Evolutionary conservation across 495 filamentous ascomycete genomes (phyloP).

Genomic region (Penicillium soppii): DNA sequence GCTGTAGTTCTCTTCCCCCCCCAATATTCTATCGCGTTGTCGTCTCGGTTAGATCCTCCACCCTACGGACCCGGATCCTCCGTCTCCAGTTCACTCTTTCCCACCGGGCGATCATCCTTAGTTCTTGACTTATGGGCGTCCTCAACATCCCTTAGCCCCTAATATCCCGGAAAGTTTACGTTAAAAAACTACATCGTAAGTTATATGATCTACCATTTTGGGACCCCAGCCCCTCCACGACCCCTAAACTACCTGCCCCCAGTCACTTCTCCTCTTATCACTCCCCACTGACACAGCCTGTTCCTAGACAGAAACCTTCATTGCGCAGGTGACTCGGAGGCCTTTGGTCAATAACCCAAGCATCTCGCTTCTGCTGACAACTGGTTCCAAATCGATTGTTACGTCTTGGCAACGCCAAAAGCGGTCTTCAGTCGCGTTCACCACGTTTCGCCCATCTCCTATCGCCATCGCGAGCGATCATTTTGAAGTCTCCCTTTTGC

Average conservation of each 20-base stretch:
- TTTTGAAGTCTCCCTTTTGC: constrained; percentile 27
- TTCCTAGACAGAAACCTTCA: constrained; percentile 22
- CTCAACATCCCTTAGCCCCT: constrained; percentile 26
- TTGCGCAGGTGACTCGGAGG: constrained; percentile 25
- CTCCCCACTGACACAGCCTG: constrained; percentile 14
- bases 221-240: constrained; percentile 39
- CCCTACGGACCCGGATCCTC: constrained; percentile 31
- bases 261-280: constrained; percentile 17
- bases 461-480: constrained; percentile 16
- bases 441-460: constrained; percentile 19
- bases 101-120: constrained; percentile 34
- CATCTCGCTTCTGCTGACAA: constrained; percentile 28
- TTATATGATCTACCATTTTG: constrained; percentile 1
- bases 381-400: constrained; percentile 25
- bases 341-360: constrained; percentile 35
- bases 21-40: constrained; percentile 8
- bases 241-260: constrained; percentile 27
- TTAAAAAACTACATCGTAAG: constrained; percentile 9
- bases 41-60: constrained; percentile 33
- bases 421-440: constrained; percentile 37
- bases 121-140: constrained; percentile 29
- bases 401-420: constrained; percentile 46
- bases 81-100: constrained; percentile 34
- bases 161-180: constrained; percentile 4
- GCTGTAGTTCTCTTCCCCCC: neutral